A percentile compares a stretch with the other conserved stretches of the same genome.
phyloP scores from a whole-genome alignment of 352 stramenopile genomes.

The Porosira glacialis region DNA sequence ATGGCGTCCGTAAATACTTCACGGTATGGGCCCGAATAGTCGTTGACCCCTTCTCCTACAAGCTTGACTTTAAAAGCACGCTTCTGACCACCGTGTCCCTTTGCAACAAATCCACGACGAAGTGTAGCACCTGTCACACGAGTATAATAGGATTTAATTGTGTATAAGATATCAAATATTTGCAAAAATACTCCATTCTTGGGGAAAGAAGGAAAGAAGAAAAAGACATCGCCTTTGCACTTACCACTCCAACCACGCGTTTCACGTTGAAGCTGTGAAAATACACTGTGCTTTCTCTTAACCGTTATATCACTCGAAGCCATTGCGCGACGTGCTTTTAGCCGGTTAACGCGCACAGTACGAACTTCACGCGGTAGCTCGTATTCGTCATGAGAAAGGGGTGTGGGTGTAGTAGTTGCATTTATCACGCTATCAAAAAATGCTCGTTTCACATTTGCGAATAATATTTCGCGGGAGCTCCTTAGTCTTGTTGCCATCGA shows the following conservation, averaged over 20 bases:
- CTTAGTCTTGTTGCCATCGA: constrained; percentile 64
- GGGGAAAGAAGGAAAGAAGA: too few relatives aligned
- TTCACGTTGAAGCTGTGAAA: constrained; percentile 96
- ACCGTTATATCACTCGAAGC: constrained; percentile 35
- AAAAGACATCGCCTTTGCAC: too few relatives aligned
- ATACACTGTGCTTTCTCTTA: constrained; percentile 88
- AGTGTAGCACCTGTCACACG: constrained; percentile 86
- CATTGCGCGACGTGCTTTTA: constrained; percentile 89
- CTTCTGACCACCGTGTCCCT: constrained; percentile 95
- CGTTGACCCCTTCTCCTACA: constrained; percentile 96
- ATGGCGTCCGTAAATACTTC: constrained; percentile 96
- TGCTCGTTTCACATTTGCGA: constrained; percentile 86
- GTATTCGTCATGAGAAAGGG: constrained; percentile 97
- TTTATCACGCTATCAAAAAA: constrained; percentile 92
- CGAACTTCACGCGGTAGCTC: constrained; percentile 96
- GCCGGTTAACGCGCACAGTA: constrained; percentile 95
- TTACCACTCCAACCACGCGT: constrained; percentile 92
- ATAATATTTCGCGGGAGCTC: constrained; percentile 59
- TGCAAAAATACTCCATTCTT: too few relatives aligned
- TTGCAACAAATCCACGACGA: constrained; percentile 92
- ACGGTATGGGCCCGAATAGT: constrained; percentile 97
- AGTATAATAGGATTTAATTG: too few relatives aligned
- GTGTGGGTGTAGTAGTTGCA: constrained; percentile 93
- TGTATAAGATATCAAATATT: too few relatives aligned
- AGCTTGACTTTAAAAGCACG: constrained; percentile 99